Evolutionary conservation across 805 yeast species (phyloP), one percentile per base, ranked within the genome.

Genomic region (Saccharomycopsis vini): DNA sequence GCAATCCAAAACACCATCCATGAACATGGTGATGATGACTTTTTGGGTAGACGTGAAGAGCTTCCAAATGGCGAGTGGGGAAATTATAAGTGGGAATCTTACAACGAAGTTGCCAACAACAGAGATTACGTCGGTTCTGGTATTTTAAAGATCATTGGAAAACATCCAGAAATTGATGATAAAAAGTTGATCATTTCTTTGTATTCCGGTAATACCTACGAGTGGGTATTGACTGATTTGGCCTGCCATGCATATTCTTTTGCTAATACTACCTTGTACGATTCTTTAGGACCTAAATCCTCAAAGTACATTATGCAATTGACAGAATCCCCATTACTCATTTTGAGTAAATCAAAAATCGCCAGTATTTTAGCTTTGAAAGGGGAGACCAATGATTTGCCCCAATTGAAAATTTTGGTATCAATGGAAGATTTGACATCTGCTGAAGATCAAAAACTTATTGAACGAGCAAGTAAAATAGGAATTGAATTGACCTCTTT

Each of bases 221-320:
- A 82, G 59, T 82, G 92, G 92, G 67, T 72, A 26, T 56, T 81
- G 15, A 60, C 81, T 29, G 90, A 83, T 61, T 59, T 81, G 53
- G 88, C 88, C 0, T 75, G 82, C 53, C 70, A 68, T 38, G 69
- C 76, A 5, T 79, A 74, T 62, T 69, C 71, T 57, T 69, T 66
- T 33, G 57, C 74, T 13, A 67, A 69, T 47, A 75, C 77, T 5
- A 71, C 78, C 3, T 56, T 75, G 20, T 75, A 75, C 53, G 80
- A 75, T 49, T 73, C 80, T 6, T 56, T 75, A 44, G 81, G 80
- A 3, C 68, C 78, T 1, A 69, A 68, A 35, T 71, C 90, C 3
- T 71, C 85, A 2, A 71, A 71, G 48, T 79, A 77, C 56, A 81
- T 82, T 54, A 62, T 82, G 57, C 63, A 62, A 36, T 59, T 79